These are phyloP conservation scores for Scenedesmus sp. DNA, from an alignment of 163 green algal species.

Conservation along the genomic window DNA sequence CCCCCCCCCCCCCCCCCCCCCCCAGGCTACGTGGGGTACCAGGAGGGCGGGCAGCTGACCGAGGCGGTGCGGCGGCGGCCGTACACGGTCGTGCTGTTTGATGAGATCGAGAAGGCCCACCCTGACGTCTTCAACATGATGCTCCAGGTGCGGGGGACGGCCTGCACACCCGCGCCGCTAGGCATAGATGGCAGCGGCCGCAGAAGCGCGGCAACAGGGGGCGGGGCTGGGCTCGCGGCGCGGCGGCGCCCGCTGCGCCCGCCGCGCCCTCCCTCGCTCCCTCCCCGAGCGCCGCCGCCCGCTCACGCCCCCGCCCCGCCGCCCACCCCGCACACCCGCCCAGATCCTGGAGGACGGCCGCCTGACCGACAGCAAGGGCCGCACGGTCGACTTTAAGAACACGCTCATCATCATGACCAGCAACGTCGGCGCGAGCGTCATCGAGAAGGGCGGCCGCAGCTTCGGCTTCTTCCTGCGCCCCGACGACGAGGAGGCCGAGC, in stretches of 20 bases:
- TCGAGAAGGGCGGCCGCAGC: constrained; percentile 97
- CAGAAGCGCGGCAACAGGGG: too few species aligned
- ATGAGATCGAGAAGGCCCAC: constrained; percentile 99
- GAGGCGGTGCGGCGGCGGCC: constrained; percentile 93
- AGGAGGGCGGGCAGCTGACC: constrained; percentile 98
- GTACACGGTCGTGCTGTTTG: constrained; percentile 99
- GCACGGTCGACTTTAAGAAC: constrained; percentile 99
- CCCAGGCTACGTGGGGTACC: constrained; percentile 99
- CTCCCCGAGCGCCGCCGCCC: too few species aligned
- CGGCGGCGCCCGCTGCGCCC: too few species aligned
- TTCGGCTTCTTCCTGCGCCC: constrained; percentile 93
- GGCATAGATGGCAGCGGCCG: too few species aligned
- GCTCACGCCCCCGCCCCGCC: too few species aligned
- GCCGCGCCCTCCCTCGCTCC: too few species aligned
- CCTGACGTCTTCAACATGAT: constrained; percentile 99
- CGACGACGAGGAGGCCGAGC: constrained; percentile 69
- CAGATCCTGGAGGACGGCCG: constrained; percentile 72
- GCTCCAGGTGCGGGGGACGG: constrained; percentile 96
- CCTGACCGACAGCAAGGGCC: constrained; percentile 83
- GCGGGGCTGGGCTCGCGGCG: too few species aligned
- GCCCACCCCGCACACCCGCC: too few species aligned
- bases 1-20: too few species aligned
- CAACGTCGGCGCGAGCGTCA: constrained; percentile 96
- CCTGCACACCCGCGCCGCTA: too few species aligned
- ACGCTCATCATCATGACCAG: constrained; percentile 99